phyloP scores from a whole-genome alignment of 495 filamentous ascomycete genomes.

The Neurospora discreta region DNA sequence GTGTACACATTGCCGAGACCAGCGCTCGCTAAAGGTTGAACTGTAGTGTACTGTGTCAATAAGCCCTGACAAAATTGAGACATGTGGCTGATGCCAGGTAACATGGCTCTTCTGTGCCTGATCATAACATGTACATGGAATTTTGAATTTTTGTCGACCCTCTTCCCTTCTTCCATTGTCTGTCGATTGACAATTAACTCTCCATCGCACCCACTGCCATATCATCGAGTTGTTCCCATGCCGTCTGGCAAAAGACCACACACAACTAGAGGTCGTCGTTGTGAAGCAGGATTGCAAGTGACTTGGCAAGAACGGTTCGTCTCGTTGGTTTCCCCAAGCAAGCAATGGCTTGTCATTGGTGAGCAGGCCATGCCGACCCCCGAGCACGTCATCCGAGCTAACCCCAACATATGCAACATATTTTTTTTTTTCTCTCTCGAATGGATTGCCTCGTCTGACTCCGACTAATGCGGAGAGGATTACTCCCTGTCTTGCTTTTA shows the following conservation, averaged over 20 bases:
- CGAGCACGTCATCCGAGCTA: constrained; percentile 40
- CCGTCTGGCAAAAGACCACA: not conserved
- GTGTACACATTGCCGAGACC: not conserved
- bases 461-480: not conserved
- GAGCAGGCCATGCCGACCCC: constrained; percentile 3
- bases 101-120: not conserved
- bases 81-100: not conserved
- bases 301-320: not conserved
- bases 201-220: not conserved
- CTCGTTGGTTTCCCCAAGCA: not conserved
- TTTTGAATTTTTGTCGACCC: not conserved
- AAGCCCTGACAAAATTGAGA: not conserved
- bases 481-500: not conserved
- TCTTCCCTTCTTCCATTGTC: not conserved
- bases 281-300: not conserved
- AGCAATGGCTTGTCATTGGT: not conserved
- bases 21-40: not conserved
- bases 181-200: not conserved
- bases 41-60: not conserved
- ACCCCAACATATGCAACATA: constrained; percentile 1
- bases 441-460: not conserved
- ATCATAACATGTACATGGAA: too few relatives aligned
- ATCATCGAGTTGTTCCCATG: not conserved
- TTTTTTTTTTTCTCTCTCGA: not conserved
- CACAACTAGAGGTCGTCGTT: not conserved